Percentiles rank a stretch among this genome's conserved stretches.
phyloP scores from a whole-genome alignment of 1,284 basidiomycete genomes.

The Ustilago tritici region DNA sequence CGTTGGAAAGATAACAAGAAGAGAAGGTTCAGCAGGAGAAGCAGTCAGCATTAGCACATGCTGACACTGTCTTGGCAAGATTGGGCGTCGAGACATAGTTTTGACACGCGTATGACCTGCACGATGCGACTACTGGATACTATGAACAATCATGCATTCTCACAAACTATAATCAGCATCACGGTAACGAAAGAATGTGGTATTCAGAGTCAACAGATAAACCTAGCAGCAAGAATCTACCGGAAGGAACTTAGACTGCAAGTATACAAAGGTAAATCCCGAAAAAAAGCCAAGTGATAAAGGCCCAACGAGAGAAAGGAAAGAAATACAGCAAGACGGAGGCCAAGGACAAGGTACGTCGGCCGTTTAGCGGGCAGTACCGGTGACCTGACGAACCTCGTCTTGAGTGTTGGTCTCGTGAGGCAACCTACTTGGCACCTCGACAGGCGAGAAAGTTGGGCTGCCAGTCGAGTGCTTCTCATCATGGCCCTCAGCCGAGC shows the following conservation, averaged over 20 bases:
- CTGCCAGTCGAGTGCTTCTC: slow-evolving; percentile 47
- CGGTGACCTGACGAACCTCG: slow-evolving; percentile 12
- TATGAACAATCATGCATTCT: neutral
- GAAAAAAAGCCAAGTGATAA: neutral
- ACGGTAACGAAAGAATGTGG: slow-evolving; percentile 4
- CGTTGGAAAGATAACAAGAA: slow-evolving; percentile 11
- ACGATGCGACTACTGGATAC: neutral
- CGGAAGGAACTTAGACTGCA: slow-evolving; percentile 3
- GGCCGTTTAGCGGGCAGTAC: slow-evolving; percentile 22
- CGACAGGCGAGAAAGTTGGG: slow-evolving; percentile 36
- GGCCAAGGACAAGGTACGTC: neutral
- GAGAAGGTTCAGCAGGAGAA: slow-evolving; percentile 24
- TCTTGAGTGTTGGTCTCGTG: slow-evolving; percentile 6
- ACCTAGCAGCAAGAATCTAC: neutral
- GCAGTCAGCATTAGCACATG: slow-evolving; percentile 18
- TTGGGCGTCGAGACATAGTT: slow-evolving; percentile 32
- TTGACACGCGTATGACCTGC: neutral
- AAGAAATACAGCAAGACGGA: slow-evolving; percentile 1
- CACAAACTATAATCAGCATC: neutral
- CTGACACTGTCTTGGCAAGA: slow-evolving; percentile 30
- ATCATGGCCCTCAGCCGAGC: slow-evolving; percentile 22
- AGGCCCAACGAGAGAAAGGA: neutral
- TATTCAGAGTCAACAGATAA: slow-evolving; percentile 1
- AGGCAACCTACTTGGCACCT: slow-evolving; percentile 17
- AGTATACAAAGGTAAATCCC: neutral